Conservation (phyloP, 2,329 filamentous ascomycete species). For the Arthrocladium fulminans region DNA sequence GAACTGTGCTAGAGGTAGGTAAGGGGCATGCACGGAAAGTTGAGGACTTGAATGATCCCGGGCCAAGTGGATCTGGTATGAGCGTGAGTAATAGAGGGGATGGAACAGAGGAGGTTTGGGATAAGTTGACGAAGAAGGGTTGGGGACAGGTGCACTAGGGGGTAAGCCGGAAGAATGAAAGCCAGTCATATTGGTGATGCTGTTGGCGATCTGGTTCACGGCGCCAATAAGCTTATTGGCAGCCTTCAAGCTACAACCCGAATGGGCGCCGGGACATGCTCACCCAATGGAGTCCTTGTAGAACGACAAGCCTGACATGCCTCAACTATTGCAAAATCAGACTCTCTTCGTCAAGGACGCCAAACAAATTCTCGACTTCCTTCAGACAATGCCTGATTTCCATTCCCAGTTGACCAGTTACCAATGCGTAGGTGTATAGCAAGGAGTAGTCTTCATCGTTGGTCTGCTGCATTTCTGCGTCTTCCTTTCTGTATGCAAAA, state of each 20-base stretch:
- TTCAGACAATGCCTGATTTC: conserved; percentile 47
- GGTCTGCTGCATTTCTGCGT: conserved; percentile 39
- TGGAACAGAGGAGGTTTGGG: conserved; percentile 43
- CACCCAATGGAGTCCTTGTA: not conserved
- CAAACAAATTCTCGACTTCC: conserved; percentile 52
- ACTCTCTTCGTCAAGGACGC: conserved; percentile 53
- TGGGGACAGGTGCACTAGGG: too few species aligned
- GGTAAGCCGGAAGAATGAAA: too few species aligned
- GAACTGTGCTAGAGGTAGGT: conserved; percentile 49
- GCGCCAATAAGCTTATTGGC: too few species aligned
- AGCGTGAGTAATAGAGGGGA: conserved; percentile 35
- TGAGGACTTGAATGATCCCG: conserved; percentile 39
- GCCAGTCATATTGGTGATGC: too few species aligned
- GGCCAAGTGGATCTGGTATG: conserved; percentile 41
- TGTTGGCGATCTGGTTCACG: too few species aligned
- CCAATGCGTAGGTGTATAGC: conserved; percentile 75
- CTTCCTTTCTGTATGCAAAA: conserved; percentile 72
- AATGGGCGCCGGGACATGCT: too few species aligned
- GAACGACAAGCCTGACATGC: not conserved
- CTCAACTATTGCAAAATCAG: conserved; percentile 43
- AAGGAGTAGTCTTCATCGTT: conserved; percentile 69
- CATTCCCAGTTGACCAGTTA: conserved; percentile 51
- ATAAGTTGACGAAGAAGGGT: conserved; percentile 37
- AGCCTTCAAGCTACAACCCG: too few species aligned
- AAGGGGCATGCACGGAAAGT: conserved; percentile 44